These are phyloP conservation scores for Protomyces inundatus DNA, from an alignment of 1,139 yeast genomes.

Conservation along the genomic window DNA sequence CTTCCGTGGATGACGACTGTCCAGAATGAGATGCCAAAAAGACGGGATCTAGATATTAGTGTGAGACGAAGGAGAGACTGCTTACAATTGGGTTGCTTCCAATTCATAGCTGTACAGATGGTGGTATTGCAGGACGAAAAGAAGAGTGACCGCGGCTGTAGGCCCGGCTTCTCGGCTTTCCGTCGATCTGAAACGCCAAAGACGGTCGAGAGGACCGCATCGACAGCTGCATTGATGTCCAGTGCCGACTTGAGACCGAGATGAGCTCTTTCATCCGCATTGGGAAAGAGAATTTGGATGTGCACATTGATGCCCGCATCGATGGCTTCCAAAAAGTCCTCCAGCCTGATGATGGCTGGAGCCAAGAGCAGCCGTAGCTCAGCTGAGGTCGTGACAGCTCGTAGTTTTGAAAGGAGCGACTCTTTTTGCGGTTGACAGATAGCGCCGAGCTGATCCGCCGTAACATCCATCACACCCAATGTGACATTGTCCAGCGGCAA, in stretches of 20 bases:
- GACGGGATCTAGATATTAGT: conserved; percentile 21
- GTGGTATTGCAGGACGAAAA: conserved; percentile 82
- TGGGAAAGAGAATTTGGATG: conserved; percentile 76
- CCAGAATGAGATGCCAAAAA: conserved; percentile 15
- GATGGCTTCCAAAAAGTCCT: conserved; percentile 48
- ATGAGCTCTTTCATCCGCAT: conserved; percentile 55
- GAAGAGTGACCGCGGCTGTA: conserved; percentile 43
- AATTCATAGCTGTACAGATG: conserved; percentile 84
- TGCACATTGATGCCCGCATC: conserved; percentile 63
- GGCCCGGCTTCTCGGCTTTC: not conserved
- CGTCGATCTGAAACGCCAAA: conserved; percentile 59
- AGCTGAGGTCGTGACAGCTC: not conserved
- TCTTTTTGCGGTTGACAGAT: not conserved
- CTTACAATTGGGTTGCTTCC: conserved; percentile 98
- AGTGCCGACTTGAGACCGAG: conserved; percentile 44
- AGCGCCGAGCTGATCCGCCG: not conserved
- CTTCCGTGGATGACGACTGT: conserved; percentile 30
- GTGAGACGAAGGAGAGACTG: conserved; percentile 40
- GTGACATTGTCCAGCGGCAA: not conserved
- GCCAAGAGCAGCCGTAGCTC: not conserved
- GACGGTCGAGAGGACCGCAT: conserved; percentile 61
- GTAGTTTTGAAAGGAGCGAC: not conserved
- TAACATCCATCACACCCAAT: conserved; percentile 1
- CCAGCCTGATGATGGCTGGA: conserved; percentile 37
- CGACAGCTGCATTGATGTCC: conserved; percentile 68